Base-by-base conservation (phyloP, 208 protist species). In the Wallacemonas collosoma region DNA sequence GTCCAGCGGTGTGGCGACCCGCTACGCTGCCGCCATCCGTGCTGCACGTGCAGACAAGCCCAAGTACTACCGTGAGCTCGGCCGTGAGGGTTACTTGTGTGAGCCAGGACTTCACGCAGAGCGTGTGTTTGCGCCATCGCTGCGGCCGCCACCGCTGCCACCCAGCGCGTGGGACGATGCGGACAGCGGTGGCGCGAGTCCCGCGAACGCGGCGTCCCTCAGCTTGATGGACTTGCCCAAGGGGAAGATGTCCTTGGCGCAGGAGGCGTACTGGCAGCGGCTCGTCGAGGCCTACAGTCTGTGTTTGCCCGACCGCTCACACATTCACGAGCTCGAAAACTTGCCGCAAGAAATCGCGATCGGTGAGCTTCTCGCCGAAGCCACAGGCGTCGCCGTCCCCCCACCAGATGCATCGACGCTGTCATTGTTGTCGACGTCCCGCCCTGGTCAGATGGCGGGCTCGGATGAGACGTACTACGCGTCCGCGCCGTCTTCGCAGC, bases 281-380 rank as follows among this genome's bases (percentile, higher is more conserved):
- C 72, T 86, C 5, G 83, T 91, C 72, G 86, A 88, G 60, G 64
- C 7, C 8, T 87, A 91, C 71, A 86, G 83, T 2, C 60, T 83
- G 51, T 68, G 57, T 51, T 63, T 88, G 14, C 86, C 82, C 2
- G 86, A 88, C 58, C 86, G 86, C 64, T 88, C 83, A 17, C 68
- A 81, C 48, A 58, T 80, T 1, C 83, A 91, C 65, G 86, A 88
- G 68, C 67, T 91, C 56, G 79, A 91, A 62, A 91, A 88, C 72
- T 64, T 91, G 47, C 80, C 86, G 57, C 86, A 91, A 64, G 86
- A 91, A 61, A 81, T 91, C 50, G 83, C 77, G 1, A 88, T 91
- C 58, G 83, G 83, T 4, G 86, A 88, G 61, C 60, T 91, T 39
- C 55, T 87, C 11, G 51, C 44, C 11, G 17, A 48, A n/a, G 40